Conservation (phyloP, 1,284 basidiomycete genomes). For the Paramarasmius palmivorus region DNA sequence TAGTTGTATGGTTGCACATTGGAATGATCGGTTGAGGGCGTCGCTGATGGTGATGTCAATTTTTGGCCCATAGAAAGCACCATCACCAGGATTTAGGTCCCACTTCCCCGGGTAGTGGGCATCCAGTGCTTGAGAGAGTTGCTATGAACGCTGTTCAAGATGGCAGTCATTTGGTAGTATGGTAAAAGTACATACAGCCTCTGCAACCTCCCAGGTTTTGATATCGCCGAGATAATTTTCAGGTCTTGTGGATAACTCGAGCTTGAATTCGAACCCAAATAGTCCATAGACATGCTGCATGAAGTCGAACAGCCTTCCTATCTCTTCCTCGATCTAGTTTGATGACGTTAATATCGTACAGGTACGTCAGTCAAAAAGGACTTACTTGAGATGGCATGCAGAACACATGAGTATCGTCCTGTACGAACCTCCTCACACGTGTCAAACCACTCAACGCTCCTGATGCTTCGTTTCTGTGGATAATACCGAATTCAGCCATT, state of each 20-base stretch:
- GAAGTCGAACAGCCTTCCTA: conserved; percentile 90
- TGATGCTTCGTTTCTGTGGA: conserved; percentile 96
- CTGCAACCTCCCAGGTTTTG: conserved; percentile 89
- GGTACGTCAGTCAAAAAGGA: background rate
- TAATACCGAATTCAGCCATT: conserved; percentile 98
- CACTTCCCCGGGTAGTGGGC: conserved; percentile 89
- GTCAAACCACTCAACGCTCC: conserved; percentile 95
- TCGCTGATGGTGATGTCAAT: conserved; percentile 98
- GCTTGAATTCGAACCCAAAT: conserved; percentile 97
- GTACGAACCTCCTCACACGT: conserved; percentile 92
- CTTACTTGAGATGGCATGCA: conserved; percentile 90
- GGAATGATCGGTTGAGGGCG: conserved; percentile 90
- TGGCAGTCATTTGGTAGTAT: conserved; percentile 5
- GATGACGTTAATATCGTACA: conserved; percentile 5
- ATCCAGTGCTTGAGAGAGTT: conserved; percentile 86
- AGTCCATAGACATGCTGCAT: conserved; percentile 92
- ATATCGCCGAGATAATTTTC: conserved; percentile 93
- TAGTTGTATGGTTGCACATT: conserved; percentile 98
- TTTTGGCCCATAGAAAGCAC: conserved; percentile 96
- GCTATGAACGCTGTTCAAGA: conserved; percentile 42
- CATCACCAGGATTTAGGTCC: conserved; percentile 95
- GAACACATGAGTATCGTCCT: conserved; percentile 98
- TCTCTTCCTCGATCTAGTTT: conserved; percentile 83
- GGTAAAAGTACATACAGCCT: conserved; percentile 51
- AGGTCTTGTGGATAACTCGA: conserved; percentile 95